Base-by-base conservation (phyloP, 192 early-diverging fungal species). In the Gonapodya prolifera region DNA sequence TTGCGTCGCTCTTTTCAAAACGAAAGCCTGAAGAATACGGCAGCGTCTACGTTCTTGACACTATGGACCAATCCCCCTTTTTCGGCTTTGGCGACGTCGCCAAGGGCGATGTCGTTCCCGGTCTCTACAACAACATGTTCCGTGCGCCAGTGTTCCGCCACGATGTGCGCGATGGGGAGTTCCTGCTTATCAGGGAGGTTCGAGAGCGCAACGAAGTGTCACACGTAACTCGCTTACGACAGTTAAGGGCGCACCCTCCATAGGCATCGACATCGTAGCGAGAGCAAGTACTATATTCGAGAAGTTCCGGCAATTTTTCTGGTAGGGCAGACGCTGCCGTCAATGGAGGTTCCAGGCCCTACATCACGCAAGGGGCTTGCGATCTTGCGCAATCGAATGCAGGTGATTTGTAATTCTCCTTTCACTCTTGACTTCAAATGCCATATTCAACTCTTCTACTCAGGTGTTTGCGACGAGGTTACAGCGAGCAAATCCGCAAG, bases 1-100 rank as follows among this genome's bases (percentile, higher is more conserved):
- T n/a, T n/a, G n/a, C n/a, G n/a, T n/a, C n/a, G n/a, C n/a, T n/a
- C n/a, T n/a, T 35, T 69, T 69, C 35, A 28, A 79, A 70, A 45
- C 33, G 77, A 33, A 76, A 35, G 28, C 78, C 91, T 82, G 75
- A 78, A 34, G 92, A 94, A 31, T 88, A 94, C 77, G 97, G 97
- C 69, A 90, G 90, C 74, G 90, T 93, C 1, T 90, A 92, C 79
- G 88, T 95, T 29, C 81, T 99, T 30, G 96, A 98, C 76, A 83
- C 92, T 33, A 91, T 93, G 32, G 96, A 98, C 75, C 90, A 91
- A 0, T 95, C 96, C 8, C 97, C 97, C 0, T 99, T 99, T 82
- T 85, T 94, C 75, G 91, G 88, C 70, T 99, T 98, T 87, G 97
- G 97, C 71, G 93, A 98, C 76, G 93, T 98, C 2, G 90, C 95